Percentiles rank a stretch among this genome's conserved stretches.
phyloP scores from a whole-genome alignment of 2,329 filamentous ascomycete species.

The Davidsoniella neocaledoniae region DNA sequence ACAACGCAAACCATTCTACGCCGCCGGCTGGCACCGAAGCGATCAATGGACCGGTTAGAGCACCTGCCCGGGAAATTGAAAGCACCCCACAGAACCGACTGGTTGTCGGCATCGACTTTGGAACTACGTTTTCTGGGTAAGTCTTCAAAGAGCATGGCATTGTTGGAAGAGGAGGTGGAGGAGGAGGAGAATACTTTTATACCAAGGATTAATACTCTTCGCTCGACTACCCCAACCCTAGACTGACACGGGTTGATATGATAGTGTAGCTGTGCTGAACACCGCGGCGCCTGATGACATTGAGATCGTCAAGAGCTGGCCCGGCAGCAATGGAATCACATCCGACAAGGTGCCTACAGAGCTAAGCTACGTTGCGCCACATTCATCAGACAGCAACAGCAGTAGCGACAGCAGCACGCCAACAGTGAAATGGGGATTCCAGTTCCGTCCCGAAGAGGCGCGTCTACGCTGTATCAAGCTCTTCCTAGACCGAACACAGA shows the following conservation, averaged over 20 bases:
- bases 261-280: conserved; percentile 49
- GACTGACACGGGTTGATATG: too few species aligned
- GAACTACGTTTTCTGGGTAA: conserved; percentile 56
- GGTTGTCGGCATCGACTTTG: conserved; percentile 68
- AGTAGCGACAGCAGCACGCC: conserved; percentile 23
- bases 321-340: conserved; percentile 70
- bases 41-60: conserved; percentile 43
- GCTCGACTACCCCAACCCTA: too few species aligned
- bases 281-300: conserved; percentile 63
- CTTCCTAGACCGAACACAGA: conserved; percentile 65
- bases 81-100: conserved; percentile 40
- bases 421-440: conserved; percentile 60
- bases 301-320: conserved; percentile 74
- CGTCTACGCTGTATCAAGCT: conserved; percentile 70
- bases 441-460: conserved; percentile 62
- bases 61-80: conserved; percentile 34
- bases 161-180: too few species aligned
- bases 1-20: too few species aligned
- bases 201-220: too few species aligned
- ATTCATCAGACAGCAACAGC: conserved; percentile 14
- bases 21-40: conserved; percentile 32
- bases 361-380: conserved; percentile 39
- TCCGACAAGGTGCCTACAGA: conserved; percentile 76
- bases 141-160: too few species aligned
- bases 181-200: too few species aligned